Evolutionary conservation across 768 basidiomycete species (phyloP).

Genomic region (Suillus ampliporus): DNA sequence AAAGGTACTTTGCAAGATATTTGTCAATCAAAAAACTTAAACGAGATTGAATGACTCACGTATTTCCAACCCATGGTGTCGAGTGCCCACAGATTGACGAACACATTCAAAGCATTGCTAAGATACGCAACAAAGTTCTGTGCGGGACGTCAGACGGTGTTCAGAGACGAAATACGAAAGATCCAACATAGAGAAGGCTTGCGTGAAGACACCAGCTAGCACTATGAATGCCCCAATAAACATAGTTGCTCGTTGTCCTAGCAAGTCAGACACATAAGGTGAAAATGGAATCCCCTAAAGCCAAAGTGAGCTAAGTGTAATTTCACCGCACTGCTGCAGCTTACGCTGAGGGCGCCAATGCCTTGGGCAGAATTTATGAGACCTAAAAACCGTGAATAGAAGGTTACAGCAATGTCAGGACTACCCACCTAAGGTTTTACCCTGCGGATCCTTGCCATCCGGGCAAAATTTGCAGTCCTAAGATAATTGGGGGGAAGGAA

Average conservation of each 20-base stretch:
- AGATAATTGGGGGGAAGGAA: neutral
- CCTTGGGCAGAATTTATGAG: constrained; percentile 70
- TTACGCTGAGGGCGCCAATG: constrained; percentile 57
- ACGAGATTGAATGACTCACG: constrained; percentile 16
- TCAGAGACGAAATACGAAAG: neutral
- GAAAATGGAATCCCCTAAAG: constrained; percentile 63
- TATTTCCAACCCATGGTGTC: constrained; percentile 57
- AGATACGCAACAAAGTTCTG: constrained; percentile 69
- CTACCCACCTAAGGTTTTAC: constrained; percentile 52
- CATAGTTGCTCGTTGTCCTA: constrained; percentile 64
- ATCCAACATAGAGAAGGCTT: constrained; percentile 54
- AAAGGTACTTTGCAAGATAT: constrained; percentile 48
- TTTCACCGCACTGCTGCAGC: constrained; percentile 20
- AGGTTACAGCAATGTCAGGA: neutral
- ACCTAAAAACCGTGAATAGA: constrained; percentile 41
- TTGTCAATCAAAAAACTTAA: neutral
- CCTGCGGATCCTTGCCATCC: constrained; percentile 63
- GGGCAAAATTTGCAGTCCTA: constrained; percentile 71
- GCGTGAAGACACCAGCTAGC: constrained; percentile 65
- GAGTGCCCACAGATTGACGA: constrained; percentile 80
- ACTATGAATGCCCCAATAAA: constrained; percentile 67
- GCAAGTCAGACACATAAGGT: constrained; percentile 60
- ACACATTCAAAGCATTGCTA: constrained; percentile 78
- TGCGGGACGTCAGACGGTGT: neutral
- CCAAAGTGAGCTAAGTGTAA: neutral